These are phyloP conservation scores for Trichophyton rubrum DNA, from an alignment of 2,329 filamentous ascomycete species.

Conservation along the genomic window DNA sequence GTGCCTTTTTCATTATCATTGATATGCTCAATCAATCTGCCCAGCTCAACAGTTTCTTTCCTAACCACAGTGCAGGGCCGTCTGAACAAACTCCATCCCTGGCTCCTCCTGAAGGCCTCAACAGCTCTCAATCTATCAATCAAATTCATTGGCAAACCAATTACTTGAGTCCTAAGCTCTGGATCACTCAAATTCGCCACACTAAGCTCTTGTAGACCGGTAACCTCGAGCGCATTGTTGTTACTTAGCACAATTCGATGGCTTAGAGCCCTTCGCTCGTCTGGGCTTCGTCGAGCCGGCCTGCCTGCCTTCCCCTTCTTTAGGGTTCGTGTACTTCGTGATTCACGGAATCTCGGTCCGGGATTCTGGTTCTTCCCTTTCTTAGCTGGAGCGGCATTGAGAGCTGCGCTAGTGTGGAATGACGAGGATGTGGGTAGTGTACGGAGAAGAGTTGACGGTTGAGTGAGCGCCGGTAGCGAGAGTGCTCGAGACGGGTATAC, in stretches of 20 bases:
- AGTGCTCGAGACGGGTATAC: neutral
- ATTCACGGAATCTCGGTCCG: slow-evolving; percentile 27
- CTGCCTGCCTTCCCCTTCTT: slow-evolving; percentile 32
- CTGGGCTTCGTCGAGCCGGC: slow-evolving; percentile 47
- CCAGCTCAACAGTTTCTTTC: slow-evolving; percentile 61
- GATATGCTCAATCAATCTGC: slow-evolving; percentile 42
- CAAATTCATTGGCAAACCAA: slow-evolving; percentile 54
- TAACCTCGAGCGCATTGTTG: slow-evolving; percentile 73
- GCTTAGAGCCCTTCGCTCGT: slow-evolving; percentile 75
- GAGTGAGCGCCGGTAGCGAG: neutral
- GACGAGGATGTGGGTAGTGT: slow-evolving; percentile 28
- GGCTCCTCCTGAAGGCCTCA: slow-evolving; percentile 81
- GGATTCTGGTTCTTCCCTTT: slow-evolving; percentile 35
- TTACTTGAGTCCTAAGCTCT: slow-evolving; percentile 51
- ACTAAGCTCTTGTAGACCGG: slow-evolving; percentile 51
- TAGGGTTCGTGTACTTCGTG: slow-evolving; percentile 33
- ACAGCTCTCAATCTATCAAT: slow-evolving; percentile 71
- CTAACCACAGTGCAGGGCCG: slow-evolving; percentile 68
- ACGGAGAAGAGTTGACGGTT: slow-evolving; percentile 17
- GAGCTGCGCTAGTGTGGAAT: slow-evolving; percentile 36
- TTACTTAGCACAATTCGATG: slow-evolving; percentile 90
- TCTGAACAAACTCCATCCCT: slow-evolving; percentile 78
- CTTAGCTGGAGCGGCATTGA: slow-evolving; percentile 23
- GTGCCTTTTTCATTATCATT: slow-evolving; percentile 24
- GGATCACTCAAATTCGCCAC: slow-evolving; percentile 42